A percentile compares a stretch with the other conserved stretches of the same genome.
Evolutionary conservation across 176 grass and related monocot species (phyloP).

Genomic region (Eleusine indica): DNA sequence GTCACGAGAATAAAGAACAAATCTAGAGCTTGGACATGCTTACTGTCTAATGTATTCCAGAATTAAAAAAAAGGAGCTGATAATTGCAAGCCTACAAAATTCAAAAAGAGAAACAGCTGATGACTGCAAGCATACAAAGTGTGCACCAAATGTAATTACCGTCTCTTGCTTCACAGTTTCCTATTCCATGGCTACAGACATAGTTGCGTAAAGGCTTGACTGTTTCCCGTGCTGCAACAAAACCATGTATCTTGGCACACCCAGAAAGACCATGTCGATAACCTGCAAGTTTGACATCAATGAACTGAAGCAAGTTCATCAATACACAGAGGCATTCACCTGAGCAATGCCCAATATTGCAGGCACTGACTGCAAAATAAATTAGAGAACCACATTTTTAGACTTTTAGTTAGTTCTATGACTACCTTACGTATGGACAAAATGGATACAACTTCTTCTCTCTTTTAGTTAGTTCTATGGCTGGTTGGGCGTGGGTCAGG

Average conservation of each 20-base stretch:
- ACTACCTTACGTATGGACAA: too few relatives aligned
- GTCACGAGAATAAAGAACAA: too few relatives aligned
- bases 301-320: conserved; percentile 9
- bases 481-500: neutral
- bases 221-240: neutral
- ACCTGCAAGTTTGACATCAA: neutral
- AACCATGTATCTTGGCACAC: neutral
- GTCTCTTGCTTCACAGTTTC: neutral
- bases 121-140: neutral
- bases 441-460: too few relatives aligned
- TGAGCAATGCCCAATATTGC: neutral
- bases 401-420: too few relatives aligned
- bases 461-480: too few relatives aligned
- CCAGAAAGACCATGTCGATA: neutral
- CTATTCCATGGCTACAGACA: conserved; percentile 31
- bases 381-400: neutral
- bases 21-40: too few relatives aligned
- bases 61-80: neutral
- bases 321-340: neutral
- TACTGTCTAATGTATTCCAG: too few relatives aligned
- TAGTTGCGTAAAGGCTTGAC: conserved; percentile 24
- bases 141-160: neutral
- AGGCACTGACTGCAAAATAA: neutral
- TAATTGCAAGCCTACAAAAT: too few relatives aligned
- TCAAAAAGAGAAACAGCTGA: too few relatives aligned